These are phyloP conservation scores for Sugiyamaella americana DNA, from an alignment of 805 yeast genomes.

Conservation along the genomic window DNA sequence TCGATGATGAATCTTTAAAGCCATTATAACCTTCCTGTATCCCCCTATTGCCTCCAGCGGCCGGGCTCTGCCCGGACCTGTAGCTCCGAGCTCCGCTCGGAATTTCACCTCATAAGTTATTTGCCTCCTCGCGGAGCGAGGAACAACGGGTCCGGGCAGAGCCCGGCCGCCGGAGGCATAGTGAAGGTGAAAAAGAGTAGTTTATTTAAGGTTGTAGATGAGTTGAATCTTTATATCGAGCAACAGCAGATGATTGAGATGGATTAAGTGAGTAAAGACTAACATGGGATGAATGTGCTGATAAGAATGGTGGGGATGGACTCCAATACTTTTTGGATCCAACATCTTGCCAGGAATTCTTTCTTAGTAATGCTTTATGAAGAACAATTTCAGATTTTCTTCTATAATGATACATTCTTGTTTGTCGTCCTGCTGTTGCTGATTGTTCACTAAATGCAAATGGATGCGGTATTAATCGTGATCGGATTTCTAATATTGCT, in stretches of 20 bases:
- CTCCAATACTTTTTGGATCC: slow-evolving; percentile 11
- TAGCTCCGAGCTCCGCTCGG: no score
- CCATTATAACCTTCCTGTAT: no score
- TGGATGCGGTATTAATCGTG: slow-evolving; percentile 19
- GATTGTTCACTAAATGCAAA: not conserved
- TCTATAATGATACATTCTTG: slow-evolving; percentile 12
- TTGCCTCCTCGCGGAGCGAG: no score
- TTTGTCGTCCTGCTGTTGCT: not conserved
- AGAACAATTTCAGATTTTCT: slow-evolving; percentile 13
- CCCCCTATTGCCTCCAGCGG: no score
- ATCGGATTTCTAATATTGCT: slow-evolving; percentile 60
- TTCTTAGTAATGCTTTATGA: slow-evolving; percentile 7
- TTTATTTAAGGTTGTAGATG: not conserved
- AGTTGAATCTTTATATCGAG: slow-evolving; percentile 4
- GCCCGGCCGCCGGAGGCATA: no score
- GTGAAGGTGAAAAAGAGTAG: no score
- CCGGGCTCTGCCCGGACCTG: no score
- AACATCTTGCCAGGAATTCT: slow-evolving; percentile 11
- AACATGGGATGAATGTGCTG: slow-evolving; percentile 15
- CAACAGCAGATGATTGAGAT: slow-evolving; percentile 1
- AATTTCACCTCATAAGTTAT: no score
- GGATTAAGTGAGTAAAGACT: slow-evolving; percentile 9
- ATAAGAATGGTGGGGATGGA: slow-evolving; percentile 13
- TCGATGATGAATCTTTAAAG: not conserved
- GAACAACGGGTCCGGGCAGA: no score